A percentile compares a stretch with the other conserved stretches of the same genome.
Evolutionary conservation across 768 basidiomycete species (phyloP).

Genomic region (Obba rivulosa): DNA sequence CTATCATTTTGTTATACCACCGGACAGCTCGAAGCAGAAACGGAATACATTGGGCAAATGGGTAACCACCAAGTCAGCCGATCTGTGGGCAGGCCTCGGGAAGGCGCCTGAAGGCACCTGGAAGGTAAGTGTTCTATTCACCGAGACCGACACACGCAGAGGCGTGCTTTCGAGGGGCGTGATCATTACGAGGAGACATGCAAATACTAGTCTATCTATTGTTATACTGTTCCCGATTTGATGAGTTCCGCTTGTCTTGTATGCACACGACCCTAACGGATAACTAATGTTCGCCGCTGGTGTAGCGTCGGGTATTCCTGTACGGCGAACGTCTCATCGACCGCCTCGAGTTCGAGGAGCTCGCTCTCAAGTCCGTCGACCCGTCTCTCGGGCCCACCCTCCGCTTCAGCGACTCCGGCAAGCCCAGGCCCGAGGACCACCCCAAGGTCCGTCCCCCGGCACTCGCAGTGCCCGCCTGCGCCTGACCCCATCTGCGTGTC

Average conservation of each 20-base stretch:
- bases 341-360: constrained; percentile 75
- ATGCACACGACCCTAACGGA: neutral
- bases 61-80: constrained; percentile 45
- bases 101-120: constrained; percentile 60
- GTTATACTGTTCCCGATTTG: neutral
- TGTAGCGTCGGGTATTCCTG: constrained; percentile 53
- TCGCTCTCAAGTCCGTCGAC: constrained; percentile 68
- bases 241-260: neutral
- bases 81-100: constrained; percentile 64
- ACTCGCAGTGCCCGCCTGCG: no score
- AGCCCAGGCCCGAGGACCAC: constrained; percentile 7
- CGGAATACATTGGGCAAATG: constrained; percentile 41
- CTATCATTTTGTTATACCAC: constrained; percentile 34
- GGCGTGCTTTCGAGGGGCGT: no score
- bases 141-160: no score
- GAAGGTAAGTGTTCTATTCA: constrained; percentile 62
- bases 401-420: constrained; percentile 6
- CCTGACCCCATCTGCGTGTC: neutral
- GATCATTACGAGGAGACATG: no score
- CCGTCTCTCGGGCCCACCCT: constrained; percentile 55
- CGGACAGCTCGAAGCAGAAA: constrained; percentile 16
- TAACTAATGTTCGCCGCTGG: neutral
- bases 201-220: no score
- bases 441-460: constrained; percentile 15
- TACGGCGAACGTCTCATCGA: constrained; percentile 66